Percentiles rank a stretch among this genome's conserved stretches.
phyloP scores from a whole-genome alignment of 805 yeast genomes.

The Suhomyces faveliae region DNA sequence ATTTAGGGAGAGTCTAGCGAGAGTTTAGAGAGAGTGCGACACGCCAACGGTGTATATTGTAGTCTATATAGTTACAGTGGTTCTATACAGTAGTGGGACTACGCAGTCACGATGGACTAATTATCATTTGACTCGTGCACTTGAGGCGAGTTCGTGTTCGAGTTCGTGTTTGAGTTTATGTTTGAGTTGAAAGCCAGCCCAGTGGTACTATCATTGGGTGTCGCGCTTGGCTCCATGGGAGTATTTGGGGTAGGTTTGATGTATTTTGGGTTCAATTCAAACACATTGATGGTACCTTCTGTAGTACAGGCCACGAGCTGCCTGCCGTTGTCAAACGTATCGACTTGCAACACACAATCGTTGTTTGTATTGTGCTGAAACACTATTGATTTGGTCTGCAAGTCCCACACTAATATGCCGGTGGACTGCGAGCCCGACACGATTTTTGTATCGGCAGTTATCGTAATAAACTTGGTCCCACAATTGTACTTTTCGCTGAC shows the following conservation, averaged over 20 bases:
- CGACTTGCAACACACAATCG: conserved; percentile 44
- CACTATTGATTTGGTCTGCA: conserved; percentile 55
- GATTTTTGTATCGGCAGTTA: conserved; percentile 36
- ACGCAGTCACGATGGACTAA: no score
- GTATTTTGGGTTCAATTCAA: conserved; percentile 18
- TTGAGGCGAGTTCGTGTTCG: not conserved
- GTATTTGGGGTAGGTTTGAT: not conserved
- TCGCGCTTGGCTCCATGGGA: not conserved
- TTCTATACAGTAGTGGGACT: not conserved
- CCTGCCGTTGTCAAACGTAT: conserved; percentile 35
- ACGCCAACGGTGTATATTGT: no score
- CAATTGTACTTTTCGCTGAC: conserved; percentile 55
- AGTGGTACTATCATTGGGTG: not conserved
- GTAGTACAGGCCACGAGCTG: conserved; percentile 29
- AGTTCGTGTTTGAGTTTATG: not conserved
- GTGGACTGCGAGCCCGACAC: conserved; percentile 63
- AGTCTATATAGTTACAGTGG: not conserved
- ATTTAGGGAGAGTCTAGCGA: not conserved
- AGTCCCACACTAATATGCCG: conserved; percentile 61
- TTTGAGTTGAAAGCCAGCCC: not conserved
- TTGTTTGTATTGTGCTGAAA: conserved; percentile 18
- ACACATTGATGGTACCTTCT: conserved; percentile 22
- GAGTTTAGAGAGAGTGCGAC: not conserved
- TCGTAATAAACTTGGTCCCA: conserved; percentile 50
- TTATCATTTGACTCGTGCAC: not conserved